These are phyloP conservation scores for Cardiosporidium cionae DNA, from an alignment of 169 alveolate genomes.

Conservation along the genomic window DNA sequence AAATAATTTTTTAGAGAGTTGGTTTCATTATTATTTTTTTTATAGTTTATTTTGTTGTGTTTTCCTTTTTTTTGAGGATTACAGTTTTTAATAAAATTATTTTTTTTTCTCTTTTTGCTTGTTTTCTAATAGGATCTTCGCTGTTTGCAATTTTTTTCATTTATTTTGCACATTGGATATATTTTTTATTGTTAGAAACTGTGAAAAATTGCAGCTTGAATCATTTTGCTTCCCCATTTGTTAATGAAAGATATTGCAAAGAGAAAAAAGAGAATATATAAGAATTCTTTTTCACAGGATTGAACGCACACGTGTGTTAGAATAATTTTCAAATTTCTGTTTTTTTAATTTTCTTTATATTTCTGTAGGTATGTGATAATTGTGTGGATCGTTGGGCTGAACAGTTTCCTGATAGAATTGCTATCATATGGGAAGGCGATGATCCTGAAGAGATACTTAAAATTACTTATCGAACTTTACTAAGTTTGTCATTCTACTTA, in stretches of 20 bases:
- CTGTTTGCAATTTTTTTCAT: too few relatives aligned
- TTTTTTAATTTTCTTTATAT: not conserved
- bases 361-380: constrained; percentile 71
- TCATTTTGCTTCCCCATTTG: too few relatives aligned
- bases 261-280: not conserved
- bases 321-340: not conserved
- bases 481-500: constrained; percentile 48
- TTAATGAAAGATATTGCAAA: not conserved
- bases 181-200: not conserved
- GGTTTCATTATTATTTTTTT: not conserved
- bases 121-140: too few relatives aligned
- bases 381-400: constrained; percentile 89
- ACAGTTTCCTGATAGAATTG: constrained; percentile 61
- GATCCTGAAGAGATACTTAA: constrained; percentile 54
- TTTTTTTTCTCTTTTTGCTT: too few relatives aligned
- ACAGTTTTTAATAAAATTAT: too few relatives aligned
- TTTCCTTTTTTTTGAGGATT: too few relatives aligned
- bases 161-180: too few relatives aligned
- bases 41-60: too few relatives aligned
- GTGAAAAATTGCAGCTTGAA: not conserved
- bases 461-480: constrained; percentile 64
- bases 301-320: not conserved
- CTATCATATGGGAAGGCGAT: constrained; percentile 80
- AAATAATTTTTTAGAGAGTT: not conserved
- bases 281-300: not conserved